A percentile compares a stretch with the other conserved stretches of the same genome.
phyloP scores from a whole-genome alignment of 2,329 filamentous ascomycete genomes.

The Periconia macrospinosa region DNA sequence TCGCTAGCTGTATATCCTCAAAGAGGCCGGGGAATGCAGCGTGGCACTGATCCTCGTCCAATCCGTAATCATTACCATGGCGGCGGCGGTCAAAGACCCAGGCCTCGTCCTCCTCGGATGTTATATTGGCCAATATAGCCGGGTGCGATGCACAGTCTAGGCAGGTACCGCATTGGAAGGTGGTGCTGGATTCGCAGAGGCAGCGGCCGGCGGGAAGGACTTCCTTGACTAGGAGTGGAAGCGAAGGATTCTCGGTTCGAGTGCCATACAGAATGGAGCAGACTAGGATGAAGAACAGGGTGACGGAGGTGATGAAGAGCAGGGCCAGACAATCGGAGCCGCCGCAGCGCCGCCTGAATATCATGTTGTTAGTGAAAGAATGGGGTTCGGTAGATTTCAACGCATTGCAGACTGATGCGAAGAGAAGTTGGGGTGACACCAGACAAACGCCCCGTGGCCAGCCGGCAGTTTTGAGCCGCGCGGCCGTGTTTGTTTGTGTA shows the following conservation, averaged over 20 bases:
- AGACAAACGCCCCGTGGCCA: background rate
- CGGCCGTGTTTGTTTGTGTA: too few relatives aligned
- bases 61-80: conserved; percentile 32
- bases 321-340: conserved; percentile 27
- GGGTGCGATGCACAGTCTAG: conserved; percentile 34
- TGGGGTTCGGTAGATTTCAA: background rate
- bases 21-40: conserved; percentile 35
- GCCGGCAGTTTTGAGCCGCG: background rate
- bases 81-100: conserved; percentile 35
- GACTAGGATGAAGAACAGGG: conserved; percentile 32
- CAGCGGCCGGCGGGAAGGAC: conserved; percentile 37
- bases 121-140: conserved; percentile 19
- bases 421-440: background rate
- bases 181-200: conserved; percentile 35
- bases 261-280: conserved; percentile 39
- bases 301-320: conserved; percentile 31
- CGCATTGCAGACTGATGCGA: background rate
- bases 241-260: conserved; percentile 28
- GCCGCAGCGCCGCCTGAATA: conserved; percentile 31
- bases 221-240: conserved; percentile 34
- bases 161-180: conserved; percentile 34
- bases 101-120: conserved; percentile 18
- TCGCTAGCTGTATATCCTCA: conserved; percentile 33
- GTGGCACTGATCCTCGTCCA: conserved; percentile 33
- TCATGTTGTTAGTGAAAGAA: conserved; percentile 16